phyloP scores from a whole-genome alignment of 2,329 filamentous ascomycete genomes.

The Trichoderma atroviride region DNA sequence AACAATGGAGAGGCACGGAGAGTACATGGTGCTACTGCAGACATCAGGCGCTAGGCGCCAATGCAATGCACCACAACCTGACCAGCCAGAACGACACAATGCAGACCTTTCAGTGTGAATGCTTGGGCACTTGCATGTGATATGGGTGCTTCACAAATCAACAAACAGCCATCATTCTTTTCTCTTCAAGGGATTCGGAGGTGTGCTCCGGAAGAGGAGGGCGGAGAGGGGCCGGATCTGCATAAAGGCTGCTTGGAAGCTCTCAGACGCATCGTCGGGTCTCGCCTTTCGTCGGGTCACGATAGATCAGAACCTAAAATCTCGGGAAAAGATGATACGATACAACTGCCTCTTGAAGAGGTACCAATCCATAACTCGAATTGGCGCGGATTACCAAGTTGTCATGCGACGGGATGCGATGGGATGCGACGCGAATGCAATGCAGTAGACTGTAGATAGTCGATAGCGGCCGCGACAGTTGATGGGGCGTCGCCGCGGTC shows the following conservation, averaged over 20 bases:
- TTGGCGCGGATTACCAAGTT: neutral
- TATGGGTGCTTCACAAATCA: neutral
- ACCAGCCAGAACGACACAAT: neutral
- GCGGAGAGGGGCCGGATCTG: slow-evolving; percentile 1
- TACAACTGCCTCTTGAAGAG: neutral
- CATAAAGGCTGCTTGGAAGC: neutral
- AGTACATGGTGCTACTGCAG: slow-evolving; percentile 5
- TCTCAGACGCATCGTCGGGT: neutral
- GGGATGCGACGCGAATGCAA: slow-evolving; percentile 2
- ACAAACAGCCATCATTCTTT: neutral
- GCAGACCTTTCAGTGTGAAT: neutral
- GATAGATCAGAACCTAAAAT: slow-evolving; percentile 5
- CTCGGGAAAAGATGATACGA: neutral
- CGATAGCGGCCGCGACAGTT: neutral
- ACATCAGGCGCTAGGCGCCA: slow-evolving; percentile 16
- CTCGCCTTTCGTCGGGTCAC: neutral
- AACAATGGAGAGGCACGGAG: slow-evolving; percentile 16
- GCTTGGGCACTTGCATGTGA: slow-evolving; percentile 4
- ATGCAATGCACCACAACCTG: slow-evolving; percentile 24
- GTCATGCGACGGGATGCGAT: neutral
- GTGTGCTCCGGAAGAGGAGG: slow-evolving; percentile 1
- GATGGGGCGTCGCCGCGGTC: neutral
- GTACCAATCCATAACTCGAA: neutral
- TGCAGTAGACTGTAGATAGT: neutral
- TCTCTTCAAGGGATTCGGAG: neutral